Evolutionary conservation across 352 stramenopile species (phyloP).

Genomic region (Plasmopara viticola): DNA sequence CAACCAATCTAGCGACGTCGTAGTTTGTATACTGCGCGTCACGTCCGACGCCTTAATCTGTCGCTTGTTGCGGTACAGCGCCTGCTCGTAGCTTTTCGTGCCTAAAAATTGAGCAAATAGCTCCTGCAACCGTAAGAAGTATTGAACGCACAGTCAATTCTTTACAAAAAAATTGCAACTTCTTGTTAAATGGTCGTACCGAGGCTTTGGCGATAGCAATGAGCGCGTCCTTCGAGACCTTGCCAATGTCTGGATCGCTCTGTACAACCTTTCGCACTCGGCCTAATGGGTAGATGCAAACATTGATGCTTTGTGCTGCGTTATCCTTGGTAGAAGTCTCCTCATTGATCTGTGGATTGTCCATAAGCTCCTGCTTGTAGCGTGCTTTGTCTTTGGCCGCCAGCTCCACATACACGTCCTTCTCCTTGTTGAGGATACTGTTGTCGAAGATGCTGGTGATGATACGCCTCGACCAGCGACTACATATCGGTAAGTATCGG

Average conservation of each 20-base stretch:
- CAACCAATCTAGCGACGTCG: slow-evolving; percentile 71
- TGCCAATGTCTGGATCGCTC: slow-evolving; percentile 88
- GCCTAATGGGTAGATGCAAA: slow-evolving; percentile 55
- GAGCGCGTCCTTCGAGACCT: slow-evolving; percentile 89
- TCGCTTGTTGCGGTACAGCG: slow-evolving; percentile 76
- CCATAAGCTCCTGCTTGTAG: slow-evolving; percentile 67
- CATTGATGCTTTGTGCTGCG: slow-evolving; percentile 19
- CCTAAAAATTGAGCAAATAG: slow-evolving; percentile 87
- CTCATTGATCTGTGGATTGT: slow-evolving; percentile 57
- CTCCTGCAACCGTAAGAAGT: slow-evolving; percentile 42
- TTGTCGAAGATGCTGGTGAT: too few relatives aligned
- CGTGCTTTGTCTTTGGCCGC: slow-evolving; percentile 84
- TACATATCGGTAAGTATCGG: too few relatives aligned
- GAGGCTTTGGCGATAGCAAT: slow-evolving; percentile 90
- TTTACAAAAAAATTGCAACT: background rate
- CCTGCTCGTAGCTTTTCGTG: slow-evolving; percentile 84
- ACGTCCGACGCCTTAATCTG: slow-evolving; percentile 77
- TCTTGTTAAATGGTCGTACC: slow-evolving; percentile 26
- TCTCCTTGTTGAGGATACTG: too few relatives aligned
- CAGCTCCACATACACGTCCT: slow-evolving; percentile 82
- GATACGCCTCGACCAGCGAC: too few relatives aligned
- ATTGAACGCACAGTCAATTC: too few relatives aligned
- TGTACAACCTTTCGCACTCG: slow-evolving; percentile 92
- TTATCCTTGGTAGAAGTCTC: slow-evolving; percentile 37
- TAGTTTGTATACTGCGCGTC: slow-evolving; percentile 71